Base-by-base conservation (phyloP, 768 basidiomycete species). In the Kwoniella bestiolae region DNA sequence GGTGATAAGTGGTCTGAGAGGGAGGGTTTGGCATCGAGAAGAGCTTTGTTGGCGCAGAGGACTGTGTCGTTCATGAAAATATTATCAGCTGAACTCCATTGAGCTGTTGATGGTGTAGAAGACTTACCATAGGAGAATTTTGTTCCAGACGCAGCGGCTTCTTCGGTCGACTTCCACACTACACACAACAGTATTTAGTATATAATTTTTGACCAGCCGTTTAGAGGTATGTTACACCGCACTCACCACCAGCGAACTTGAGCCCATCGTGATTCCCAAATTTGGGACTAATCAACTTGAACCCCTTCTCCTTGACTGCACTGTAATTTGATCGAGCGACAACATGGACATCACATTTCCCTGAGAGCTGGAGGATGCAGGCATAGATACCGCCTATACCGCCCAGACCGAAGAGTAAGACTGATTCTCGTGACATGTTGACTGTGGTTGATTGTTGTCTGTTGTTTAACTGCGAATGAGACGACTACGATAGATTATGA, bases 381-480 rank as follows among this genome's bases (percentile, higher is more conserved):
- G 78, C 78, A 65, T 79, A 79, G 31, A 78, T 75, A 9, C 76
- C 77, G 21, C 78, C 78, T 49, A 79, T 79, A 58, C 78, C 75
- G 31, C 78, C 78, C 44, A 77, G 68, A 56, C 78, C 78, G 64
- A 79, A 79, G 45, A 79, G 58, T 5, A 78, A 63, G 47, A 77
- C 75, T 59, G 67, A 72, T 50, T 65, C 66, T 47, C 55, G 51
- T 3, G 72, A 73, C 68, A 70, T 72, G n/a, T 18, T 62, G 57
- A 26, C 23, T 57, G 29, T 18, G 11, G 16, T 25, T 18, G 25
- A 32, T 57, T 7, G 56, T 41, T 23, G 21, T 14, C 26, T 5
- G 35, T 35, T 35, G 35, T 9, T 35, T 9, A 35, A 35, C 8
- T 14, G 8, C 35, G 35, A 35, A 35, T 35, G 35, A 35, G 35